Percentiles rank a stretch among this genome's conserved stretches.
Conservation (phyloP, 1,284 basidiomycete species). For the Hypsizygus ulmarius region DNA sequence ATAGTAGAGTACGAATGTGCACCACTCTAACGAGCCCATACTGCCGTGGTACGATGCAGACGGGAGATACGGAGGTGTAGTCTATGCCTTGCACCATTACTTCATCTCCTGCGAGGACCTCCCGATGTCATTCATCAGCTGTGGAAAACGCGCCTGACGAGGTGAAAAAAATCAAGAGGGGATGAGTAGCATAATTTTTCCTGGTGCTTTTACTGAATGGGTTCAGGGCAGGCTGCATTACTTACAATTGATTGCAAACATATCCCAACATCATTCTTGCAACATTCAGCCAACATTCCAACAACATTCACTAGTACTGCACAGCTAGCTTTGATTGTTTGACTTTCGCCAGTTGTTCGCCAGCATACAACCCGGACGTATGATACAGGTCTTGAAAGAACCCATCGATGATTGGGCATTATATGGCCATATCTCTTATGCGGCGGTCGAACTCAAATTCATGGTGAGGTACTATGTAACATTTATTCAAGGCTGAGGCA, state of each 20-base stretch:
- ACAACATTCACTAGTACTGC: not conserved
- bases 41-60: conserved; percentile 47
- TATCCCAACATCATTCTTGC: too few relatives aligned
- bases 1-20: conserved; percentile 49
- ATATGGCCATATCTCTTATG: too few relatives aligned
- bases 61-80: conserved; percentile 85
- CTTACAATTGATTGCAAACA: too few relatives aligned
- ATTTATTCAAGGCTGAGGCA: too few relatives aligned
- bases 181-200: not conserved
- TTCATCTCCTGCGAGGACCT: conserved; percentile 88
- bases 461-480: too few relatives aligned
- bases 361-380: too few relatives aligned
- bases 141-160: conserved; percentile 18
- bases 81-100: conserved; percentile 83
- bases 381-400: too few relatives aligned
- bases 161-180: conserved; percentile 19
- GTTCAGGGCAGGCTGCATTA: conserved; percentile 20
- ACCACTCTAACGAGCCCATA: conserved; percentile 82
- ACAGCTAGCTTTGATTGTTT: too few relatives aligned
- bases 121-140: conserved; percentile 51
- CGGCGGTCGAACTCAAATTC: too few relatives aligned
- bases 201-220: conserved; percentile 2
- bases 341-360: too few relatives aligned
- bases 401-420: too few relatives aligned
- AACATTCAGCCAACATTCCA: too few relatives aligned